Base-by-base conservation (phyloP, 257 asterid genomes). In the Jacaranda copaia region DNA sequence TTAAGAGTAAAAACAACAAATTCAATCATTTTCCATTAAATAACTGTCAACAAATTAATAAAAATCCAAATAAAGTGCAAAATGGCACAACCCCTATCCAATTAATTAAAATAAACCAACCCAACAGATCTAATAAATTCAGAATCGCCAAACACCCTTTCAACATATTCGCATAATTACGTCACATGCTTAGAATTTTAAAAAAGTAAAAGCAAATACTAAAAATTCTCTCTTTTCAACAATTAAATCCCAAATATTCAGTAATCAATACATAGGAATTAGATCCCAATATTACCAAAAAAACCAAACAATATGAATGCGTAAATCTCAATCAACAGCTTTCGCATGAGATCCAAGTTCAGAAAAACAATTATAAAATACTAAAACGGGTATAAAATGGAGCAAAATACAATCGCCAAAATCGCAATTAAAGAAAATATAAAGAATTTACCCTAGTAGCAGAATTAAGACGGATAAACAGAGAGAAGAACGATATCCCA, bases 201-300 rank as follows among this genome's bases (percentile, higher is more conserved):
- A 25, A 13, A 35, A 11, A 13, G 15, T 53, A 14, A 57, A 13
- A 42, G 25, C 8, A 42, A 52, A 70, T 6, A 3, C 5, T 19
- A 6, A 49, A 68, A 25, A 5, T 19, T 16, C 6, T 53, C 15
- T 2, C 8, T 25, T 58, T 36, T 73, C 35, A 36, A 39, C 75
- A 15, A 32, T 19, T 2, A 51, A 58, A 15, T 7, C 7, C 35
- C 13, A 7, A 20, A 14, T 32, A n/a, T 59, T 9, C 14, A 59
- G 38, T 8, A 13, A 16, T 15, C 16, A 67, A 59, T 64, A 13
- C 18, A 16, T 1, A 55, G 11, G 57, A 19, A 39, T 16, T 16
- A 72, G 12, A 59, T 68, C 80, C 75, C 36, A 68, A 5, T 25
- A 58, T 18, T 42, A 55, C 25, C 77, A 74, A 48, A 10, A 48